Evolutionary conservation across 2,329 filamentous ascomycete genomes (phyloP), one percentile per base, ranked within the genome.

Genomic region (Arthrocladium fulminans): DNA sequence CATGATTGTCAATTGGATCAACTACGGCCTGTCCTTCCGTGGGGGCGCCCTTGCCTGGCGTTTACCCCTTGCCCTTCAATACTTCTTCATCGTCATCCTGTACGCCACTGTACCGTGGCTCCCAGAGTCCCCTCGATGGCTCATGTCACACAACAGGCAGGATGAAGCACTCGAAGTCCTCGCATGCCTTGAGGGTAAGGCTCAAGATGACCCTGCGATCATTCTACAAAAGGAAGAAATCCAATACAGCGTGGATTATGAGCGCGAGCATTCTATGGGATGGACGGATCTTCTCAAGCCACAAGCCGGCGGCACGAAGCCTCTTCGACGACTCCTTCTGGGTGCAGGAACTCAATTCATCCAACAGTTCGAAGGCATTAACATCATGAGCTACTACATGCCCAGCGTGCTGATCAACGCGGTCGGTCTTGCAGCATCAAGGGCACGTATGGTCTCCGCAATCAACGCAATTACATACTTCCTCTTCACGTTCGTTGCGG

Each of bases 371-470:
- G 53, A 58, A 4, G 69, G 70, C 2, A 63, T 62, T 12, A 62
- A 65, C 38, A 59, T 60, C 15, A 56, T 67, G 3, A 63, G 60
- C 3, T 75, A 75, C 53, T 79, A 75, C 48, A 63, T 81, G 0
- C 77, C 77, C 0, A 78, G 78, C 30, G 76, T 83, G 0, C 70
- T 82, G 6, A 80, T 76, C 47, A 60, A 75, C 39, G 76, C 70
- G 4, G 75, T 82, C 6, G 76, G 77, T 0, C 68, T 80, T 22
- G 62, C 62, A 23, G 68, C 78, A 49, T 66, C 66, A 32, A 69
- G 73, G 57, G 72, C 74, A 2, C 68, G 77, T 3, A 62, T 82
- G 0, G 65, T 82, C 15, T 72, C 77, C 1, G 78, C 74, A 2
- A 72, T 74, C 49, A 81, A 74, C 53, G 67, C 67, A 1, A 67